These are phyloP conservation scores for Nicotiana knightiana DNA, from an alignment of 257 asterid species.

Conservation along the genomic window DNA sequence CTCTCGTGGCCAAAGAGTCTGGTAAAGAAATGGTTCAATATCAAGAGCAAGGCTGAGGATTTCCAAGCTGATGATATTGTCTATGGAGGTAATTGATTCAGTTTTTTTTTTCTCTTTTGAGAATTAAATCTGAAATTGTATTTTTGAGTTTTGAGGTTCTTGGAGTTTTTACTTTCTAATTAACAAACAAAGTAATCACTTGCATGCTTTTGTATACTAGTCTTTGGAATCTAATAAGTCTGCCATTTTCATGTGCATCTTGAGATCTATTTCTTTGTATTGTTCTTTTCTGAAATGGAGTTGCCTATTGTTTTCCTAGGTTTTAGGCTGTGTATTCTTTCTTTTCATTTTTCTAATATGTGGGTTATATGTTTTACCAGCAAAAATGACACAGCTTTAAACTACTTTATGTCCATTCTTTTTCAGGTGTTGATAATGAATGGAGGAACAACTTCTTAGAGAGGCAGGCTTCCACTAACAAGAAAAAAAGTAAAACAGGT, in stretches of 20 bases:
- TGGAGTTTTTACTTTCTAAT: background rate
- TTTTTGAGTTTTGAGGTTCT: background rate
- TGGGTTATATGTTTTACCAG: conserved; percentile 42
- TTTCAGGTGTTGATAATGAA: conserved; percentile 94
- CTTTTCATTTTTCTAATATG: conserved; percentile 30
- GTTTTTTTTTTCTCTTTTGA: background rate
- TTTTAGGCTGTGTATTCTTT: conserved; percentile 10
- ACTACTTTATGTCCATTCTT: conserved; percentile 37
- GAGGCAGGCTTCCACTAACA: conserved; percentile 75
- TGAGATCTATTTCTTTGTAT: conserved; percentile 31
- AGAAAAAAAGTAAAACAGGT: conserved; percentile 96
- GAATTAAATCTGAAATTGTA: background rate
- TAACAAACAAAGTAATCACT: conserved; percentile 6
- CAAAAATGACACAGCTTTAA: conserved; percentile 42
- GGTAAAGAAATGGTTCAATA: conserved; percentile 95
- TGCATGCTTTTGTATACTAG: conserved; percentile 15
- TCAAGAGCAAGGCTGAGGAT: conserved; percentile 75
- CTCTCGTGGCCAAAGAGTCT: conserved; percentile 85
- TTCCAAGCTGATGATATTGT: conserved; percentile 87
- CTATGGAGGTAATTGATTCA: conserved; percentile 38
- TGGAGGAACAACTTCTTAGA: conserved; percentile 76
- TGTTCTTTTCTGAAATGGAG: conserved; percentile 16
- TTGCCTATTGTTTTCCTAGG: conserved; percentile 3
- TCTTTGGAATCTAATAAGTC: conserved; percentile 18
- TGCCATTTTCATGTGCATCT: conserved; percentile 21